phyloP scores from a whole-genome alignment of 306 rosid genomes.

The Acacia confusa region DNA sequence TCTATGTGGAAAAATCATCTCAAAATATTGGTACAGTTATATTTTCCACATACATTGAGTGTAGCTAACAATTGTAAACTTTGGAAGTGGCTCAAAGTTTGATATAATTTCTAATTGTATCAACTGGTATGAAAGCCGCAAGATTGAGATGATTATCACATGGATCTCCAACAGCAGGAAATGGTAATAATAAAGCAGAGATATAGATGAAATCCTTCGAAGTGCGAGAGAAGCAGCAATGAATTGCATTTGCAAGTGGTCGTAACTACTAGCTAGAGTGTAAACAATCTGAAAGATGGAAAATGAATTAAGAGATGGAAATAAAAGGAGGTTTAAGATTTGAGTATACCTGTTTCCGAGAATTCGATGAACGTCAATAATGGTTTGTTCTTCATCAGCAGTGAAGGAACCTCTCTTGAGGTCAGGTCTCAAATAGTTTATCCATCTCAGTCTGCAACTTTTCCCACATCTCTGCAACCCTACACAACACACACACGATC shows the following conservation, averaged over 20 bases:
- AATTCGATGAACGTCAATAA: slow-evolving; percentile 81
- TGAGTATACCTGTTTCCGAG: slow-evolving; percentile 63
- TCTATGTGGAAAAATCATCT: too few species aligned
- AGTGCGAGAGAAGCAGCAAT: neutral
- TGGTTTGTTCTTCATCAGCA: slow-evolving; percentile 67
- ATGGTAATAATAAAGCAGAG: neutral
- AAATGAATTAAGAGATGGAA: neutral
- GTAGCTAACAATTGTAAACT: neutral
- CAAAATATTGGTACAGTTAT: neutral
- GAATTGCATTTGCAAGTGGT: neutral
- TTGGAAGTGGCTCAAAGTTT: neutral
- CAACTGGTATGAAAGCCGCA: neutral
- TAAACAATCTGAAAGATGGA: neutral
- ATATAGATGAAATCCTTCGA: neutral
- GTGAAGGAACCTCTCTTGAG: slow-evolving; percentile 82
- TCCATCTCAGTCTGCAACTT: slow-evolving; percentile 90
- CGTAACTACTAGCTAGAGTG: neutral
- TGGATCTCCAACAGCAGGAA: neutral
- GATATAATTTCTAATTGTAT: neutral
- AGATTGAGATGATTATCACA: too few species aligned
- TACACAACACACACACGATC: slow-evolving; percentile 9
- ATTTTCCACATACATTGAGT: neutral
- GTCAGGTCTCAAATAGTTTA: slow-evolving; percentile 82
- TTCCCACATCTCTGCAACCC: slow-evolving; percentile 88
- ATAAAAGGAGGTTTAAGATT: neutral